Evolutionary conservation across 1,139 yeast species (phyloP).

Genomic region (Hansenula anomala): DNA sequence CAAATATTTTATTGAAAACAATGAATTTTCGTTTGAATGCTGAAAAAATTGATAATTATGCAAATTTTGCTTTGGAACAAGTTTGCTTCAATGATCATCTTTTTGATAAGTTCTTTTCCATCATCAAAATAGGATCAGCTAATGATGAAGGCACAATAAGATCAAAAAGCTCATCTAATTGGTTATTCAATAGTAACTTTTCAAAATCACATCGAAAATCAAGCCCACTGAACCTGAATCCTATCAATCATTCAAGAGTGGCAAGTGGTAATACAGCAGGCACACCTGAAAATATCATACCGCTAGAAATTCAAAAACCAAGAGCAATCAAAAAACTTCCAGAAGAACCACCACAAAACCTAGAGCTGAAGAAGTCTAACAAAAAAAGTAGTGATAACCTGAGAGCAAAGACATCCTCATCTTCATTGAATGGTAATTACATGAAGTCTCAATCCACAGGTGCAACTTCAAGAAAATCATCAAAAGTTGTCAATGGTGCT

Average conservation of each 20-base stretch:
- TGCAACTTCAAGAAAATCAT: neutral
- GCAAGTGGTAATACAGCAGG: neutral
- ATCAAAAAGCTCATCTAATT: no score
- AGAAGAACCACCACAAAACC: no score
- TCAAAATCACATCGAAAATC: neutral
- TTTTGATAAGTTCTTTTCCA: neutral
- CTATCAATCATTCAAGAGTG: no score
- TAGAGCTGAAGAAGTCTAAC: neutral
- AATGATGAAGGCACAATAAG: no score
- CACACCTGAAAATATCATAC: neutral
- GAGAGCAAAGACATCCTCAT: neutral
- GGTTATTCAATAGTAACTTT: neutral
- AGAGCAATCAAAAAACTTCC: neutral
- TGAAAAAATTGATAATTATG: constrained; percentile 10
- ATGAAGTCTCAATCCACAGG: neutral
- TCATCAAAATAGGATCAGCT: neutral
- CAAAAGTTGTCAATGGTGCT: neutral
- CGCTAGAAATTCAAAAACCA: constrained; percentile 1
- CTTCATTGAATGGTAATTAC: neutral
- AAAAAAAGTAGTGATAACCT: constrained; percentile 1
- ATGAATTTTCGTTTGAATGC: constrained; percentile 4
- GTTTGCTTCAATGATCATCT: constrained; percentile 10
- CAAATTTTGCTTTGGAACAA: constrained; percentile 6
- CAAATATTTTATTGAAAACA: constrained; percentile 2
- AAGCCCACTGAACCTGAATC: no score